Evolutionary conservation across 345 rosid species (phyloP).

Genomic region (Camelina hispida): DNA sequence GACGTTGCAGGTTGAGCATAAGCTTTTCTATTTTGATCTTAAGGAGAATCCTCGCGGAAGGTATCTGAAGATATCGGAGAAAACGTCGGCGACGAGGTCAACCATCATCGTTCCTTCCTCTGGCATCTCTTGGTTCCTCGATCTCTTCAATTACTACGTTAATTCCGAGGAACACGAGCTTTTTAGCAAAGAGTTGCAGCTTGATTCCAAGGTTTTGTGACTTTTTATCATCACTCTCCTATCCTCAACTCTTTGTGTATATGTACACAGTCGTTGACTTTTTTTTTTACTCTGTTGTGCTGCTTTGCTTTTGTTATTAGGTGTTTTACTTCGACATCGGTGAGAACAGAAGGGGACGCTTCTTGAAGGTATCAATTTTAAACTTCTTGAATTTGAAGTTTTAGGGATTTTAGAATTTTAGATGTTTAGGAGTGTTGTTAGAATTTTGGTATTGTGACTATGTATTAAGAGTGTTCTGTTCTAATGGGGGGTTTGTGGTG

Average conservation of each 20-base stretch:
- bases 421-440: slow-evolving; percentile 7
- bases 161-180: slow-evolving; percentile 87
- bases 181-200: slow-evolving; percentile 95
- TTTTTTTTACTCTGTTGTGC: background rate
- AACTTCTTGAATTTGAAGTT: background rate
- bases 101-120: slow-evolving; percentile 97
- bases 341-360: slow-evolving; percentile 93
- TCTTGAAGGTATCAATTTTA: slow-evolving; percentile 68
- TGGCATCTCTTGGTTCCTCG: slow-evolving; percentile 97
- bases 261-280: slow-evolving; percentile 32
- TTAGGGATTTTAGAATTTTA: background rate
- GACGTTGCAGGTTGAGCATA: slow-evolving; percentile 95
- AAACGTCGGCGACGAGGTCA: slow-evolving; percentile 98
- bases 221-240: slow-evolving; percentile 17
- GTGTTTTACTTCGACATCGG: slow-evolving; percentile 98
- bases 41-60: slow-evolving; percentile 97
- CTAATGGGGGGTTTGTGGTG: slow-evolving; percentile 22
- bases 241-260: background rate
- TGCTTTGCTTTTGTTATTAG: slow-evolving; percentile 42
- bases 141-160: slow-evolving; percentile 96
- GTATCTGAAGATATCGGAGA: slow-evolving; percentile 94
- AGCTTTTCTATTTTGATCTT: slow-evolving; percentile 96
- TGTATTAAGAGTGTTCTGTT: slow-evolving; percentile 22
- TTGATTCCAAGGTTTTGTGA: slow-evolving; percentile 78
- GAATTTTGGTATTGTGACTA: slow-evolving; percentile 3